Evolutionary conservation across 2,329 filamentous ascomycete genomes (phyloP).

Genomic region (Penicillium crustosum): DNA sequence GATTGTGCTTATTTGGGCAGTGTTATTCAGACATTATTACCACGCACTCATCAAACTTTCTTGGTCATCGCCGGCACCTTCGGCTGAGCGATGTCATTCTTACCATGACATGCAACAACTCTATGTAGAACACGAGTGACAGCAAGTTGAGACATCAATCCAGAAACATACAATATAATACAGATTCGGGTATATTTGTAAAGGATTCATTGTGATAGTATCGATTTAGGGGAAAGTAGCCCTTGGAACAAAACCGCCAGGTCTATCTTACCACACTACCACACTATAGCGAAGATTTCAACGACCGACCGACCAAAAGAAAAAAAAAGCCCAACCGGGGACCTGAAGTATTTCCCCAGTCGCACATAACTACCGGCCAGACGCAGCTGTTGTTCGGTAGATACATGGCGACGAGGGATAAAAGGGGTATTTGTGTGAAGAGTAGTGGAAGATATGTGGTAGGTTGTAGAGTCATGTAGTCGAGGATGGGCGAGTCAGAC

Average conservation of each 20-base stretch:
- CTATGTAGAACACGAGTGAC: background rate
- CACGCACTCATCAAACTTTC: background rate
- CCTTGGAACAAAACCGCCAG: constrained; percentile 18
- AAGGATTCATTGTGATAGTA: background rate
- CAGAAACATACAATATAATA: too few relatives aligned
- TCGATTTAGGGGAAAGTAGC: constrained; percentile 26
- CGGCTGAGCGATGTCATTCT: constrained; percentile 4
- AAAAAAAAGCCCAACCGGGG: constrained; percentile 10
- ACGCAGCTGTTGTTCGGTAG: background rate
- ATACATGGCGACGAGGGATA: constrained; percentile 1
- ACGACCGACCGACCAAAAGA: constrained; percentile 17
- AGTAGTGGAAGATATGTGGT: background rate
- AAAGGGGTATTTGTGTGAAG: constrained; percentile 3
- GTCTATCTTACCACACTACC: constrained; percentile 18
- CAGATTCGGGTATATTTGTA: background rate
- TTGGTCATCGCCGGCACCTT: background rate
- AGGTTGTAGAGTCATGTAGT: background rate
- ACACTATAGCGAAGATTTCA: constrained; percentile 15
- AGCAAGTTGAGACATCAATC: background rate
- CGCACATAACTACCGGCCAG: background rate
- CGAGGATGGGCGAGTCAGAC: background rate
- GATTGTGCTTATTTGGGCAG: background rate
- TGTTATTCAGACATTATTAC: constrained; percentile 7
- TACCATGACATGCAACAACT: background rate
- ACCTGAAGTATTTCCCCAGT: constrained; percentile 4